Evolutionary conservation across 23 red algal species (phyloP).

Genomic region (Pyropia yezoensis): DNA sequence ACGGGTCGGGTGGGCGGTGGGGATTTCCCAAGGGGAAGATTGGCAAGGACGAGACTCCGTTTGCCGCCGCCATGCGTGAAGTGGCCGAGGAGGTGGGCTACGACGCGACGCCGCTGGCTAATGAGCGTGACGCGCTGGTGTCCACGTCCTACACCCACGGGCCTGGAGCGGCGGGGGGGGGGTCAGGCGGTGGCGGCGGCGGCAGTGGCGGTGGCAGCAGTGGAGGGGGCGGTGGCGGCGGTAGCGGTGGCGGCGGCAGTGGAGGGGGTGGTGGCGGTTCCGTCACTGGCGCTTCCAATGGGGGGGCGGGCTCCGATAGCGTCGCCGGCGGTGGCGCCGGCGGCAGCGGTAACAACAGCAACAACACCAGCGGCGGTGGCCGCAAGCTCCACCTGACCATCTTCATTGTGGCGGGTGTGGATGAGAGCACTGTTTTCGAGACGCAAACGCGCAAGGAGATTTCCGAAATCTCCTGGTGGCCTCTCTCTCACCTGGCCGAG

Average conservation of each 20-base stretch:
- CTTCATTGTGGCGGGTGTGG: slow-evolving; percentile 66
- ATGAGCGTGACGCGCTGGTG: slow-evolving; percentile 18
- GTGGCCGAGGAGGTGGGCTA: slow-evolving; percentile 86
- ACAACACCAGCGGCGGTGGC: no score
- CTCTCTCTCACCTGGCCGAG: neutral
- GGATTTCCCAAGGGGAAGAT: slow-evolving; percentile 99
- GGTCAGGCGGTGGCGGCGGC: no score
- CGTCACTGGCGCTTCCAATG: no score
- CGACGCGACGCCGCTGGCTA: slow-evolving; percentile 45
- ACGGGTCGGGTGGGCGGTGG: slow-evolving; percentile 57
- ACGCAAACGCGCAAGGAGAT: slow-evolving; percentile 91
- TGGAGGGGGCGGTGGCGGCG: no score
- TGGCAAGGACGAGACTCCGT: slow-evolving; percentile 68
- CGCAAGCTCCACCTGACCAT: slow-evolving; percentile 38
- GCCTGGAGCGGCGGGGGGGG: neutral
- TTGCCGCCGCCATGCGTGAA: slow-evolving; percentile 65
- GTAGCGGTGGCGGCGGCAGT: neutral
- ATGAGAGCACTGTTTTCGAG: slow-evolving; percentile 63
- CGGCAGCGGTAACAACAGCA: no score
- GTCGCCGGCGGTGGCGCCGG: no score
- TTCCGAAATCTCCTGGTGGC: slow-evolving; percentile 77
- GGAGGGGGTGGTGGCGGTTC: neutral
- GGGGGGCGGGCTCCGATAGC: no score
- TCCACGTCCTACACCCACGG: slow-evolving; percentile 20
- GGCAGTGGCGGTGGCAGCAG: slow-evolving; percentile 4